Evolutionary conservation across 2,329 filamentous ascomycete genomes (phyloP), one percentile per base, ranked within the genome.

Genomic region (Endocalyx cinctus): DNA sequence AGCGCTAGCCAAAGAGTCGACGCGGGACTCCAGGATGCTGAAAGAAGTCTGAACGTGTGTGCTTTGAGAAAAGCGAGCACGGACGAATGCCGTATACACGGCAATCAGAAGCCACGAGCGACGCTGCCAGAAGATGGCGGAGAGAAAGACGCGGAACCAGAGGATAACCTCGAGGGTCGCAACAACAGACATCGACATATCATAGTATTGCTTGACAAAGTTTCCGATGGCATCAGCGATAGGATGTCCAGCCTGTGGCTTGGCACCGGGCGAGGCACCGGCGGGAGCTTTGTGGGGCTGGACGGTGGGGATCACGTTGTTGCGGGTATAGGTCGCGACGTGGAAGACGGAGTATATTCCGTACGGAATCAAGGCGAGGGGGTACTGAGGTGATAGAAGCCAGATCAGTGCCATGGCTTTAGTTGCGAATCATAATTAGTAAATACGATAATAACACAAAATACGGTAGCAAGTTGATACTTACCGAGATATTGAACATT

Each of bases 201-300:
- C 92, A 59, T 98, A 98, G 77, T 97, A 96, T 60, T 88, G 79
- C 79, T 97, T 97, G 62, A 98, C 88, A 55, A 98, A 98, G 53
- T 74, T 75, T 50, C 88, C 88, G 60, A 98, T 95, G 48, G 73
- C 77, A 42, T 96, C 88, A 34, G 85, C 82, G 36, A 88, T 64
- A 27, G 80, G 79, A 61, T 71, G 75, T 48, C 64, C 65, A 19
- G 63, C 59, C 20, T 70, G 67, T n/a, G n/a, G n/a, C 66, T 78
- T 83, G 40, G 73, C 69, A 43, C 64, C 69, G 13, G 71, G 64
- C 38, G 78, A 73, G 33, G 73, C 65, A 32, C 72, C 69, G 26
- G 74, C 70, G 25, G 75, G 63, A 11, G 76, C 58, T 46, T 73
- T 69, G 39, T 80, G 74, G 12, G 88, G 86, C 54, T 84, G 74